Evolutionary conservation across 306 rosid genomes (phyloP).

Genomic region (Cucumis melo): DNA sequence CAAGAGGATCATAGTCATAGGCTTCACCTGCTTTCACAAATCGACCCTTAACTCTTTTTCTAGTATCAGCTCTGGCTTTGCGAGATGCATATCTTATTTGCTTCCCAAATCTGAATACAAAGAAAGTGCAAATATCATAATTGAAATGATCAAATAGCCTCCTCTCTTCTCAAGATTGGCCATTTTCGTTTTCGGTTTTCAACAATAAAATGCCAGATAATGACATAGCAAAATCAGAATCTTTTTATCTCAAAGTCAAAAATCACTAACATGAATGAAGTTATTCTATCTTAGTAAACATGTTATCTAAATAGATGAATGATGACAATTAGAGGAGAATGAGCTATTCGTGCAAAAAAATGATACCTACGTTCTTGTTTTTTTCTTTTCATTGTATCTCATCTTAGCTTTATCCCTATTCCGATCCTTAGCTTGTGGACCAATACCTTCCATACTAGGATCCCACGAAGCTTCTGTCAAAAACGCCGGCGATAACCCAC

Average conservation of each 20-base stretch:
- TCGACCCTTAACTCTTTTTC: conserved; percentile 88
- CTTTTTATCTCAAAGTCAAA: neutral
- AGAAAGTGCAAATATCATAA: conserved; percentile 8
- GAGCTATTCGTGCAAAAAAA: neutral
- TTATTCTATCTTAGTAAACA: neutral
- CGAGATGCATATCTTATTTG: conserved; percentile 91
- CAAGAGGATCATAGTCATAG: conserved; percentile 60
- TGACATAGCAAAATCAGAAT: neutral
- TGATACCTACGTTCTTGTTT: conserved; percentile 50
- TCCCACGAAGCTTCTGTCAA: conserved; percentile 56
- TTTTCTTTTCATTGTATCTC: conserved; percentile 84
- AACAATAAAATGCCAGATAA: neutral
- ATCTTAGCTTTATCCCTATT: conserved; percentile 74
- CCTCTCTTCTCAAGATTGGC: neutral
- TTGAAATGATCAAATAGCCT: neutral
- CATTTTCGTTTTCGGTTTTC: neutral
- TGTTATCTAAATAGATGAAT: neutral
- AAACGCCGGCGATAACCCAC: conserved; percentile 44
- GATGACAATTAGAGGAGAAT: neutral
- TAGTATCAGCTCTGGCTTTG: conserved; percentile 85
- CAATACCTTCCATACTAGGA: conserved; percentile 36
- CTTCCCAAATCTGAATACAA: conserved; percentile 61
- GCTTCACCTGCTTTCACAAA: conserved; percentile 76
- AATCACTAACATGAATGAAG: neutral
- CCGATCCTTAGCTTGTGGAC: conserved; percentile 61